phyloP scores from a whole-genome alignment of 2,329 filamentous ascomycete species.

The Salinomyces thailandicus region DNA sequence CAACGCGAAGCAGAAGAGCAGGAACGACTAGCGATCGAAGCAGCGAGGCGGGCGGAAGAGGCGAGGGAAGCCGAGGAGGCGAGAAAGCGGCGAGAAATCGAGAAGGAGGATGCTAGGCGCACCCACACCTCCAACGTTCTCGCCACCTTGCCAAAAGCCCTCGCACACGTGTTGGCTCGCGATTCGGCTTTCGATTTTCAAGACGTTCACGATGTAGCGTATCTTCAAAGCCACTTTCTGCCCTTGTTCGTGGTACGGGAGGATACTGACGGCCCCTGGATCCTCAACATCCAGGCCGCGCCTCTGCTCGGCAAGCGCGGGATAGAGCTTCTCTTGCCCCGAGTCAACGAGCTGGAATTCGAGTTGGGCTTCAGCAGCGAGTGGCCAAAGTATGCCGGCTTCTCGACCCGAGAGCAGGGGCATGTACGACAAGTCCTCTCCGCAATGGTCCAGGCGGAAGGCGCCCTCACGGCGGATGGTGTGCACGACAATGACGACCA shows the following conservation, averaged over 20 bases:
- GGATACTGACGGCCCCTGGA: constrained; percentile 11
- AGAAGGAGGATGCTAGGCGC: constrained; percentile 14
- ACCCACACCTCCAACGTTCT: constrained; percentile 14
- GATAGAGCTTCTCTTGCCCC: constrained; percentile 19
- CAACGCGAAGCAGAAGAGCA: constrained; percentile 4
- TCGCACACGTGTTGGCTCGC: constrained; percentile 15
- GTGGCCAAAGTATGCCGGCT: constrained; percentile 1
- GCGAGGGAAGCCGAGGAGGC: constrained; percentile 16
- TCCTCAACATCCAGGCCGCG: constrained; percentile 23
- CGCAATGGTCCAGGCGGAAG: background rate
- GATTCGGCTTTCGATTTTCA: constrained; percentile 9
- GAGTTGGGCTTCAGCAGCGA: constrained; percentile 1
- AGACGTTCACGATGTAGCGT: constrained; percentile 6
- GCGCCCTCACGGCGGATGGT: background rate
- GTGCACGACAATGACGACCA: constrained; percentile 1
- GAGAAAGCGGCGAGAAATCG: constrained; percentile 11
- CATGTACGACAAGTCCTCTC: background rate
- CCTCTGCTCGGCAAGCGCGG: constrained; percentile 20
- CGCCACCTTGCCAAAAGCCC: constrained; percentile 14
- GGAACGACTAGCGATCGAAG: constrained; percentile 5
- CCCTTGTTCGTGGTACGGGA: constrained; percentile 18
- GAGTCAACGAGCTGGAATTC: constrained; percentile 2
- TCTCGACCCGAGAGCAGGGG: constrained; percentile 2
- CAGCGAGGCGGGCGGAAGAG: constrained; percentile 3
- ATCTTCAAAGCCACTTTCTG: constrained; percentile 14